Evolutionary conservation across 1,139 yeast genomes (phyloP).

Genomic region (Pichia sp.): DNA sequence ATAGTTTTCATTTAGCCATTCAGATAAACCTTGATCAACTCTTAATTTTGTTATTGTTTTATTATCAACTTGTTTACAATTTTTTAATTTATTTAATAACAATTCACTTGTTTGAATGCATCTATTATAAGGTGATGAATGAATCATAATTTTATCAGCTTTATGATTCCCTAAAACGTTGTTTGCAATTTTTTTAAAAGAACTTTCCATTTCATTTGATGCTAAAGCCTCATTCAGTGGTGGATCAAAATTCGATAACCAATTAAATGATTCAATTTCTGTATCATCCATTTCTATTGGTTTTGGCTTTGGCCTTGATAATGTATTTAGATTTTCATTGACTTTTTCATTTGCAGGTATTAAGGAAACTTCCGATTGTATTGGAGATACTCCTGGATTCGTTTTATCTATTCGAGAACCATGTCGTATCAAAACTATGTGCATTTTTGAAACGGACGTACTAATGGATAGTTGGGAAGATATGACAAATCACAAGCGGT

Average conservation of each 20-base stretch:
- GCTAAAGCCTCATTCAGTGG: slow-evolving; percentile 25
- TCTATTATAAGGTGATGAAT: slow-evolving; percentile 79
- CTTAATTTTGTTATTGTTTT: slow-evolving; percentile 20
- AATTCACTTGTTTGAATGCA: slow-evolving; percentile 77
- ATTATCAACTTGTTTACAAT: slow-evolving; percentile 3
- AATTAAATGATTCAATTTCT: slow-evolving; percentile 17
- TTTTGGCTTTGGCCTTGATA: not conserved
- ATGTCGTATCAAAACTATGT: slow-evolving; percentile 28
- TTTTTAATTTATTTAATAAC: slow-evolving; percentile 18
- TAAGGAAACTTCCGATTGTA: slow-evolving; percentile 7
- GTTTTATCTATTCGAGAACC: slow-evolving; percentile 28
- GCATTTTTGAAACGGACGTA: slow-evolving; percentile 20
- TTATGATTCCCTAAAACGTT: slow-evolving; percentile 5
- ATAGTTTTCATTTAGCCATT: slow-evolving; percentile 34
- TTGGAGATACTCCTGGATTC: slow-evolving; percentile 13
- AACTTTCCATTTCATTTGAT: slow-evolving; percentile 22
- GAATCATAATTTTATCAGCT: slow-evolving; percentile 22
- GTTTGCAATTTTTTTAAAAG: slow-evolving; percentile 22
- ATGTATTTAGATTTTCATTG: not conserved
- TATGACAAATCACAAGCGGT: not conserved
- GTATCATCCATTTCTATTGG: slow-evolving; percentile 5
- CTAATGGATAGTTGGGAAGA: not conserved
- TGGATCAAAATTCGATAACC: slow-evolving; percentile 31
- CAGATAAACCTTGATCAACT: slow-evolving; percentile 34
- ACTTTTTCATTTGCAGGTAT: not conserved